phyloP scores from a whole-genome alignment of 2,329 filamentous ascomycete genomes.

The Trichoderma endophyticum region DNA sequence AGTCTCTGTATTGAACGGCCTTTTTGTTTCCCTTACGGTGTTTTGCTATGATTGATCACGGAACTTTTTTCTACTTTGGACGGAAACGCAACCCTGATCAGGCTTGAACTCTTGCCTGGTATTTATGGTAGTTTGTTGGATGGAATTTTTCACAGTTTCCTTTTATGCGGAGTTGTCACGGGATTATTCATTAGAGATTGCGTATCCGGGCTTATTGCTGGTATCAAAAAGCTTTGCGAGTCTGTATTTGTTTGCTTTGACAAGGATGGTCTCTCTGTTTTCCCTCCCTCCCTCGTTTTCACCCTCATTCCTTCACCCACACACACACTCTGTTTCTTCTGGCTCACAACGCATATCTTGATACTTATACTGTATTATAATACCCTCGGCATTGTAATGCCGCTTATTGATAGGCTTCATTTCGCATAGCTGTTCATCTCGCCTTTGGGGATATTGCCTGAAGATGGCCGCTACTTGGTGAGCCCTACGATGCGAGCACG shows the following conservation, averaged over 20 bases:
- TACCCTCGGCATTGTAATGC: constrained; percentile 2
- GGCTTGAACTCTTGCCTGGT: not conserved
- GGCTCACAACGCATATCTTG: not conserved
- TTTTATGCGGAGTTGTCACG: constrained; percentile 1
- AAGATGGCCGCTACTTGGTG: not conserved
- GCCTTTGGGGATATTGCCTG: not conserved
- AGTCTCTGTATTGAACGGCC: constrained; percentile 4
- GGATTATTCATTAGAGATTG: constrained; percentile 6
- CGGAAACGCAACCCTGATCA: not conserved
- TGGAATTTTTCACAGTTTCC: not conserved
- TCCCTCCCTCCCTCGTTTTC: not conserved
- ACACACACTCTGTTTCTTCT: not conserved
- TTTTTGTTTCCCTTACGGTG: not conserved
- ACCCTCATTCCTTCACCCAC: not conserved
- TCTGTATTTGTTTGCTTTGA: not conserved
- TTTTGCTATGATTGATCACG: constrained; percentile 5
- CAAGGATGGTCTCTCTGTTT: not conserved
- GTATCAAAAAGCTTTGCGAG: constrained; percentile 13
- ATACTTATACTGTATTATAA: constrained; percentile 4
- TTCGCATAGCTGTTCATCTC: not conserved
- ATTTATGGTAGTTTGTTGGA: not conserved
- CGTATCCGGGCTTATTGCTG: constrained; percentile 6
- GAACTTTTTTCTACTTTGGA: not conserved
- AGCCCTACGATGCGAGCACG: not conserved
- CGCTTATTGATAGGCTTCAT: constrained; percentile 2